Evolutionary conservation across 352 stramenopile genomes (phyloP).

Genomic region (Pythium pyrilobum): DNA sequence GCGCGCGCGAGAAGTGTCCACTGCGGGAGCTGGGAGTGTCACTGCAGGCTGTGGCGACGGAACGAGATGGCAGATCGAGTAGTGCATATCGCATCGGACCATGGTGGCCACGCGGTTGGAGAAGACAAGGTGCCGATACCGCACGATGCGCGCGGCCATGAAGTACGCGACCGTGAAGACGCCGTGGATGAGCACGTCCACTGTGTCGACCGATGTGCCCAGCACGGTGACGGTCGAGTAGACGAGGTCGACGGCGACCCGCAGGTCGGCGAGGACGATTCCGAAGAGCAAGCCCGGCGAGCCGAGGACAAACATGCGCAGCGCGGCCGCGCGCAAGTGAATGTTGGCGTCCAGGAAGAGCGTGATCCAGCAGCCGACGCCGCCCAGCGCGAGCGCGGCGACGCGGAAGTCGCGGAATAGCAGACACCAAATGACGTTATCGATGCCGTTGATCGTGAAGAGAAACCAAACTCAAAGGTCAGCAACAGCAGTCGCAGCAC

Average conservation of each 20-base stretch:
- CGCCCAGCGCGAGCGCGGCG: neutral
- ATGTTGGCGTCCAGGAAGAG: slow-evolving; percentile 18
- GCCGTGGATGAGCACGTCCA: slow-evolving; percentile 1
- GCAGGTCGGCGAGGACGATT: neutral
- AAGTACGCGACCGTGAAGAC: slow-evolving; percentile 8
- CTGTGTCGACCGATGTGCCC: neutral
- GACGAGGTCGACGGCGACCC: neutral
- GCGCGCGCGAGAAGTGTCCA: no score
- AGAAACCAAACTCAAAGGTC: slow-evolving; percentile 19
- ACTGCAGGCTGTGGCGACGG: no score
- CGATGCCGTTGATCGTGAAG: slow-evolving; percentile 1
- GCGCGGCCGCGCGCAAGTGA: slow-evolving; percentile 2
- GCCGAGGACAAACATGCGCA: slow-evolving; percentile 9
- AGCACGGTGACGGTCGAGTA: neutral
- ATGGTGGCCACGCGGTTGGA: neutral
- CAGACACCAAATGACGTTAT: neutral
- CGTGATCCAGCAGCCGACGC: neutral
- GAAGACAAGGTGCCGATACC: slow-evolving; percentile 1
- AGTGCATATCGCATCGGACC: slow-evolving; percentile 11
- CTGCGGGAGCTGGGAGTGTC: no score
- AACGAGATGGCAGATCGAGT: slow-evolving; percentile 8
- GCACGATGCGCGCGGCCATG: slow-evolving; percentile 6
- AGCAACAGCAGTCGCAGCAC: neutral
- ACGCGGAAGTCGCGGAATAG: slow-evolving; percentile 5
- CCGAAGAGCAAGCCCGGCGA: neutral